These are phyloP conservation scores for Polyplosphaeria fusca DNA, from an alignment of 495 filamentous ascomycete species.

Conservation along the genomic window DNA sequence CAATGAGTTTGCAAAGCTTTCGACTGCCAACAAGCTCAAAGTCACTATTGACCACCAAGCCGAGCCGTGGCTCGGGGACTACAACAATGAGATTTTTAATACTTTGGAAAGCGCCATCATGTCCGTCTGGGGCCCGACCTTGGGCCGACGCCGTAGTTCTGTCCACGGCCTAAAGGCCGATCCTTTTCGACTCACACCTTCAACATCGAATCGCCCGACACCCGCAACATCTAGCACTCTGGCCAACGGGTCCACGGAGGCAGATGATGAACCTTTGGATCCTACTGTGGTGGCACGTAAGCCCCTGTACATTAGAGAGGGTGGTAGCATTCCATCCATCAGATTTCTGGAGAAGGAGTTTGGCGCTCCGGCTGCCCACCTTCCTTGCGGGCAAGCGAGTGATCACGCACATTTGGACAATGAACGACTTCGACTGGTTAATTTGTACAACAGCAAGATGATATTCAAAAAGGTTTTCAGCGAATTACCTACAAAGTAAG, in stretches of 20 bases:
- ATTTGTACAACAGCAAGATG: slow-evolving; percentile 85
- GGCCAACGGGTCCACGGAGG: slow-evolving; percentile 44
- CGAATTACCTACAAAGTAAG: slow-evolving; percentile 57
- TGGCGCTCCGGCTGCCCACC: slow-evolving; percentile 82
- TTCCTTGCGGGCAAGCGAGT: slow-evolving; percentile 93
- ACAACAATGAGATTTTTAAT: slow-evolving; percentile 82
- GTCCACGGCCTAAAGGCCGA: slow-evolving; percentile 15
- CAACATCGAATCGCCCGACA: slow-evolving; percentile 22
- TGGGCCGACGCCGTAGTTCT: slow-evolving; percentile 22
- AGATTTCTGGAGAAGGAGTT: slow-evolving; percentile 95
- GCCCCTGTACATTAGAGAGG: slow-evolving; percentile 91
- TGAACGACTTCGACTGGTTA: slow-evolving; percentile 80
- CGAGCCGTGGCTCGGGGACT: slow-evolving; percentile 94
- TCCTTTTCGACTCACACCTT: slow-evolving; percentile 31
- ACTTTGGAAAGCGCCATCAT: slow-evolving; percentile 85
- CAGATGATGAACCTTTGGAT: background rate
- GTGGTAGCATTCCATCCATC: slow-evolving; percentile 89
- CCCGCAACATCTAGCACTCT: slow-evolving; percentile 57
- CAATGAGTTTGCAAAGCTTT: slow-evolving; percentile 67
- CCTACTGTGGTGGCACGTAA: slow-evolving; percentile 33
- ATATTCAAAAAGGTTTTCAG: slow-evolving; percentile 86
- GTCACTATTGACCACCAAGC: slow-evolving; percentile 87
- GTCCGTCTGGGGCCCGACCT: slow-evolving; percentile 66
- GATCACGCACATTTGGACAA: slow-evolving; percentile 94
- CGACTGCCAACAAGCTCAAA: slow-evolving; percentile 74